phyloP scores from a whole-genome alignment of 2,329 filamentous ascomycete genomes.

The Blumeria hordei region DNA sequence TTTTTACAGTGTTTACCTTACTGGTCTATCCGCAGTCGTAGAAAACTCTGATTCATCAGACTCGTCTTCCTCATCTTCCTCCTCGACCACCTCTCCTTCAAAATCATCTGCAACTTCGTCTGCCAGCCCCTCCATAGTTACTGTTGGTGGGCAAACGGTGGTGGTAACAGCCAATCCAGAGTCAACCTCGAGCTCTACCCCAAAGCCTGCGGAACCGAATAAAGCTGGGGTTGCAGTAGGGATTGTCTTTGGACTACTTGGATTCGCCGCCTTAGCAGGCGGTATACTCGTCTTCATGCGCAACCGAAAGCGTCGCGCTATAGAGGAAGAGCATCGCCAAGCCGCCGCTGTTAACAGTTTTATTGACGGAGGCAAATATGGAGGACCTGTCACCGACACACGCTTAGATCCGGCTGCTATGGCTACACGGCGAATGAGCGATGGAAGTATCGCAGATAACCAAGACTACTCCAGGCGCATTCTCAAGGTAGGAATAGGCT shows the following conservation, averaged over 20 bases:
- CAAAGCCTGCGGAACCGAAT: constrained; percentile 6
- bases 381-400: constrained; percentile 53
- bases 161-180: constrained; percentile 10
- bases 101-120: constrained; percentile 7
- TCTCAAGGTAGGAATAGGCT: constrained; percentile 41
- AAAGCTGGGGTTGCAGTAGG: constrained; percentile 72
- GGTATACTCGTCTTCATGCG: constrained; percentile 53
- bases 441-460: constrained; percentile 91
- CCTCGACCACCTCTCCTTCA: constrained; percentile 2
- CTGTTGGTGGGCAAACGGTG: constrained; percentile 12
- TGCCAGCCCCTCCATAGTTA: constrained; percentile 10
- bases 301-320: constrained; percentile 47
- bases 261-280: constrained; percentile 36
- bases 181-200: constrained; percentile 2
- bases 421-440: constrained; percentile 64
- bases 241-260: constrained; percentile 64
- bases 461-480: constrained; percentile 92
- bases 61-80: not conserved
- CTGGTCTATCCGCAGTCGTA: constrained; percentile 6
- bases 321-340: constrained; percentile 65
- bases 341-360: constrained; percentile 62
- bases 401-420: constrained; percentile 66
- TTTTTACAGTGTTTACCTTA: constrained; percentile 11
- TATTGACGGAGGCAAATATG: constrained; percentile 37
- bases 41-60: constrained; percentile 4